Evolutionary conservation across 1,284 basidiomycete species (phyloP).

Genomic region (Melampsora larici-populina): DNA sequence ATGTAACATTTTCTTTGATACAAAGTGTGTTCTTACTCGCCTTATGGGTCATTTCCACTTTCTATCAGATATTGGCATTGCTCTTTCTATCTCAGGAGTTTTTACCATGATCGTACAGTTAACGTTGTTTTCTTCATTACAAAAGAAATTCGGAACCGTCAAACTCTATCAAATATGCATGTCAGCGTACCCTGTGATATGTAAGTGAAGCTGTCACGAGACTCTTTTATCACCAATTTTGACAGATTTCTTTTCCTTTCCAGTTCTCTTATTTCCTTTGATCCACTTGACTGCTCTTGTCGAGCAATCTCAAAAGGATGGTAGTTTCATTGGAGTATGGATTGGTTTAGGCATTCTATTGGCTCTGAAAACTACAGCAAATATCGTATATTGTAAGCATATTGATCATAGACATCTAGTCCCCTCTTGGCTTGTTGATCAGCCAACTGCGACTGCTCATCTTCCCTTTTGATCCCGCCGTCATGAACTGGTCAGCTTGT

Average conservation of each 20-base stretch:
- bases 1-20: background rate
- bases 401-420: slow-evolving; percentile 4
- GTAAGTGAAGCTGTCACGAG: slow-evolving; percentile 46
- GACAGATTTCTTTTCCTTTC: slow-evolving; percentile 2
- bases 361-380: slow-evolving; percentile 47
- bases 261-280: background rate
- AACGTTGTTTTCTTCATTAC: slow-evolving; percentile 54
- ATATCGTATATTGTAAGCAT: slow-evolving; percentile 42
- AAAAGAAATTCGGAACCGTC: slow-evolving; percentile 52
- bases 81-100: slow-evolving; percentile 51
- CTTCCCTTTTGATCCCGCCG: background rate
- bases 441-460: background rate
- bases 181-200: slow-evolving; percentile 51
- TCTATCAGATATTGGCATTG: slow-evolving; percentile 33
- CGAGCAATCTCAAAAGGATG: background rate
- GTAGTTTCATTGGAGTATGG: slow-evolving; percentile 40
- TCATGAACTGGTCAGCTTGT: slow-evolving; percentile 44
- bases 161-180: slow-evolving; percentile 51
- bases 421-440: background rate
- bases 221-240: slow-evolving; percentile 23
- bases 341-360: slow-evolving; percentile 46
- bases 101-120: slow-evolving; percentile 51
- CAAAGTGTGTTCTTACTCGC: slow-evolving; percentile 5
- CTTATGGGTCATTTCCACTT: background rate
- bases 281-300: slow-evolving; percentile 12